Evolutionary conservation across 1,284 basidiomycete species (phyloP).

Genomic region (Golubevia pallescens): DNA sequence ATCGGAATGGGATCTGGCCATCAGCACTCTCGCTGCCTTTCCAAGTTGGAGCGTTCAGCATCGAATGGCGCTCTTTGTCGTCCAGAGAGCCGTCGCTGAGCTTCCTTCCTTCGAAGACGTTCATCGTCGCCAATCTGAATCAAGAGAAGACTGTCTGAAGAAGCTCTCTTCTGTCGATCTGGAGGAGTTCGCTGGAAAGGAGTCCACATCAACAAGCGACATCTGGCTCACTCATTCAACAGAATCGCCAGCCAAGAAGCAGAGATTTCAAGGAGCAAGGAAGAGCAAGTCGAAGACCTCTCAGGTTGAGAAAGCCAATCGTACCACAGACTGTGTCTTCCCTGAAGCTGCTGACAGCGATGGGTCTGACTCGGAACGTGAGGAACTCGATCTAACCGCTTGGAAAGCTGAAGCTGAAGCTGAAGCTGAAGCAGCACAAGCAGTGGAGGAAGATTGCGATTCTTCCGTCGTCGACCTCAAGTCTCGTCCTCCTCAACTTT

Average conservation of each 20-base stretch:
- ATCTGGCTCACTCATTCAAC: neutral
- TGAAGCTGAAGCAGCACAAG: neutral
- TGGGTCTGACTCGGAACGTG: neutral
- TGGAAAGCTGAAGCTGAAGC: neutral
- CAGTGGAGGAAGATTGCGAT: neutral
- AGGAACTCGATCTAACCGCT: neutral
- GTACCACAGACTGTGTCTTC: neutral
- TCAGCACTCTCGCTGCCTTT: neutral
- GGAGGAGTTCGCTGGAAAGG: neutral
- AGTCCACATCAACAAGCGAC: neutral
- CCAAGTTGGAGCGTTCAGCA: neutral
- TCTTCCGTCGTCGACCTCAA: neutral
- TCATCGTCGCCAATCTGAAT: neutral
- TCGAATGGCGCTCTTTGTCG: neutral
- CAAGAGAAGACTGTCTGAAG: neutral
- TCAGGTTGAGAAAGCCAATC: neutral
- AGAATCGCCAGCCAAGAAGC: neutral
- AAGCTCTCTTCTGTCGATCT: neutral
- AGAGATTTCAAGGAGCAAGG: neutral
- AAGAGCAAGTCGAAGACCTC: neutral
- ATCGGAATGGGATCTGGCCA: neutral
- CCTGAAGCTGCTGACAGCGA: neutral
- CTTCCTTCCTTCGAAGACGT: neutral
- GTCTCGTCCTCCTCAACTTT: neutral
- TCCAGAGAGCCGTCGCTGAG: neutral